These are phyloP conservation scores for Acrocalymma vagum DNA, from an alignment of 2,329 filamentous ascomycete genomes.

Conservation along the genomic window DNA sequence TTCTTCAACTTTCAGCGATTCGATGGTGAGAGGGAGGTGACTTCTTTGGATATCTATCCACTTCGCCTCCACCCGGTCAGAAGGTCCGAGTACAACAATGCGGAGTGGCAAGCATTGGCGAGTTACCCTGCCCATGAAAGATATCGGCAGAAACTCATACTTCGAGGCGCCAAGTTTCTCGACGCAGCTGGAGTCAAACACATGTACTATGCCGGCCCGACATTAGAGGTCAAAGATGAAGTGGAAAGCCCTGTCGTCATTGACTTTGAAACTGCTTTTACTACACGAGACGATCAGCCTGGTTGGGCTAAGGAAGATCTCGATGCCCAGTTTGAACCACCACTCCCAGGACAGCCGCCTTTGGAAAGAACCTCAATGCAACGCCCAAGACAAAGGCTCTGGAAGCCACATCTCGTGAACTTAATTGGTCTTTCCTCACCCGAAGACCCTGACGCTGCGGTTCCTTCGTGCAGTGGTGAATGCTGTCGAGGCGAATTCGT, in stretches of 20 bases:
- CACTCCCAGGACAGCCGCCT: background rate
- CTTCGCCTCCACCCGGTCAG: conserved; percentile 14
- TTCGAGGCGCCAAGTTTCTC: conserved; percentile 3
- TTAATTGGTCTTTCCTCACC: background rate
- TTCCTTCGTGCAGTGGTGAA: conserved; percentile 2
- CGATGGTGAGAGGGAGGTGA: conserved; percentile 31
- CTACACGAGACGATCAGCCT: background rate
- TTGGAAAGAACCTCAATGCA: background rate
- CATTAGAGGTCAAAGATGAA: conserved; percentile 1
- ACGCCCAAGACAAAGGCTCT: too few relatives aligned
- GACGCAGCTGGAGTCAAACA: conserved; percentile 4
- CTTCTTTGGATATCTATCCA: conserved; percentile 34
- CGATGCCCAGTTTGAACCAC: too few relatives aligned
- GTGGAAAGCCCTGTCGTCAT: conserved; percentile 10
- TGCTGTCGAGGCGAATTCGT: conserved; percentile 7
- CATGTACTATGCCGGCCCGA: conserved; percentile 10
- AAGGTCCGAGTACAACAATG: background rate
- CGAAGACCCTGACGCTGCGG: background rate
- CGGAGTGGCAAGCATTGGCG: background rate
- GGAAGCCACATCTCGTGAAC: conserved; percentile 3
- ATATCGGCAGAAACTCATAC: conserved; percentile 7
- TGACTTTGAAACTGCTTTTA: conserved; percentile 9
- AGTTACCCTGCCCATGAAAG: background rate
- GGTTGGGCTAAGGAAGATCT: too few relatives aligned
- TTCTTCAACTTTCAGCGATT: conserved; percentile 30